Percentiles rank a stretch among this genome's conserved stretches.
Evolutionary conservation across 345 rosid species (phyloP).

Genomic region (Carallia brachiata): DNA sequence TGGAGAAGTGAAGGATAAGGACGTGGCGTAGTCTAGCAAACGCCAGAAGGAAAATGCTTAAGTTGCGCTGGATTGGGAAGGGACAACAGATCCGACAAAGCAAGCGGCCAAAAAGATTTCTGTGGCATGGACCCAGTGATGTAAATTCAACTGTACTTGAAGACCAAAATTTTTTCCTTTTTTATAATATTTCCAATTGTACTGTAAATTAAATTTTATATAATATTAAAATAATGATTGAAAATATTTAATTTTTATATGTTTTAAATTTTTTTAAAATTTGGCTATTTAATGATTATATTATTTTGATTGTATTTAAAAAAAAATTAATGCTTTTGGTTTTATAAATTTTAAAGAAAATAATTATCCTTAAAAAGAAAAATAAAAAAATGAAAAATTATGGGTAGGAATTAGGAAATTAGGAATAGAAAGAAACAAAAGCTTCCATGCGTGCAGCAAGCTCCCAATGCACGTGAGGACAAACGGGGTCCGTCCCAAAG

Average conservation of each 20-base stretch:
- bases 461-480: constrained; percentile 35
- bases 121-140: constrained; percentile 27
- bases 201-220: no score
- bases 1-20: constrained; percentile 23
- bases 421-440: constrained; percentile 22
- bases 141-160: constrained; percentile 10
- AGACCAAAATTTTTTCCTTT: not conserved
- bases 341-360: no score
- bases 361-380: no score
- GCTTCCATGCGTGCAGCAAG: constrained; percentile 35
- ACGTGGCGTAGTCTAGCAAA: constrained; percentile 11
- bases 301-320: no score
- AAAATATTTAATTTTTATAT: no score
- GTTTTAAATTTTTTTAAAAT: no score
- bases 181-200: not conserved
- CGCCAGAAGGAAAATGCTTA: not conserved
- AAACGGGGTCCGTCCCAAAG: constrained; percentile 38
- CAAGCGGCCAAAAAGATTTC: constrained; percentile 39
- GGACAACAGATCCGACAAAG: constrained; percentile 31
- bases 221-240: no score
- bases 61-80: not conserved
- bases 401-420: not conserved
- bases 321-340: no score
- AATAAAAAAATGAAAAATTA: not conserved
- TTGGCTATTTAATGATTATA: no score